phyloP scores from a whole-genome alignment of 306 rosid genomes.

The Quercus rubra region DNA sequence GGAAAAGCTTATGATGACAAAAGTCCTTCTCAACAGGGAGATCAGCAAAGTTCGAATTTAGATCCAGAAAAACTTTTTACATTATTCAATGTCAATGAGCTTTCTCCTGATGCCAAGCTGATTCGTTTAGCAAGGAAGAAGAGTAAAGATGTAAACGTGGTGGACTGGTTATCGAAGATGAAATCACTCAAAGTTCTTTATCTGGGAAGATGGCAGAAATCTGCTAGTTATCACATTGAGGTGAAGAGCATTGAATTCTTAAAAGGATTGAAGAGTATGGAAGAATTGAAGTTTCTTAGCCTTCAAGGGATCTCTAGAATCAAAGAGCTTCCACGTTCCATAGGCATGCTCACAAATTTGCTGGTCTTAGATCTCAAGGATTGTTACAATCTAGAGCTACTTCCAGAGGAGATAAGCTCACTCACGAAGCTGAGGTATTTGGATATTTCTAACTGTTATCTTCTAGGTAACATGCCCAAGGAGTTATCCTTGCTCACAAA shows the following conservation, averaged over 20 bases:
- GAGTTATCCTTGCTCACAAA: not conserved
- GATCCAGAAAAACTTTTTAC: not conserved
- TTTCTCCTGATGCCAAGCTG: conserved; percentile 16
- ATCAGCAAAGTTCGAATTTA: not conserved
- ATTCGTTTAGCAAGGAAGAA: not conserved
- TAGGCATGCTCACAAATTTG: not conserved
- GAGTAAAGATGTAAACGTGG: not conserved
- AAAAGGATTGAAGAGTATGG: conserved; percentile 6
- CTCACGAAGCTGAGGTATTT: conserved; percentile 19
- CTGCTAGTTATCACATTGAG: conserved; percentile 19
- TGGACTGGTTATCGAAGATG: conserved; percentile 20
- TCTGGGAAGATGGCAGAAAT: conserved; percentile 26
- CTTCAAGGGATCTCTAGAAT: conserved; percentile 33
- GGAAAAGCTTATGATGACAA: fast-evolving
- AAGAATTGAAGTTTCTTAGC: conserved; percentile 20
- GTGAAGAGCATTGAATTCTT: not conserved
- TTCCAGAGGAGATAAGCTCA: not conserved
- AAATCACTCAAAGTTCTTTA: conserved; percentile 6
- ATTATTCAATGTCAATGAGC: conserved; percentile 23
- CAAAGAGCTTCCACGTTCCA: not conserved
- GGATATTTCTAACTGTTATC: conserved; percentile 33
- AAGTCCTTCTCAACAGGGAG: too few relatives aligned
- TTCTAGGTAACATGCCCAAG: conserved; percentile 24
- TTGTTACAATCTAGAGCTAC: conserved; percentile 26
- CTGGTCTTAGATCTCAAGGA: conserved; percentile 33